A percentile compares a stretch with the other conserved stretches of the same genome.
These are phyloP conservation scores for Platanthera zijinensis DNA, from an alignment of 106 monocot species.

Conservation along the genomic window DNA sequence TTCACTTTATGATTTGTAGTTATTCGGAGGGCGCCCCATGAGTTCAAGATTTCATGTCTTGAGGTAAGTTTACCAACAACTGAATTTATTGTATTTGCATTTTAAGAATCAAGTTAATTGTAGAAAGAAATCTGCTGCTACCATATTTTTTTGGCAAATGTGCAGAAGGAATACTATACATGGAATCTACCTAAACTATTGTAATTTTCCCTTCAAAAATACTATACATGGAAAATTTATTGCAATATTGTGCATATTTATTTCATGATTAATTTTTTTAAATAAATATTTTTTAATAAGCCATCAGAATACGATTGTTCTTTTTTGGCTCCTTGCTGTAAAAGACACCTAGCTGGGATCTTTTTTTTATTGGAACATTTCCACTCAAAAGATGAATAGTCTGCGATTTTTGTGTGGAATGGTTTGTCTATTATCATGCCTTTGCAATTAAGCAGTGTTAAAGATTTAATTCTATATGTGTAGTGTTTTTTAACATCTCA, in stretches of 20 bases:
- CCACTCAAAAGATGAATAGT: not conserved
- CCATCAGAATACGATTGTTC: not conserved
- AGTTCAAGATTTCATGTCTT: conserved; percentile 91
- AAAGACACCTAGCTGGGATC: not conserved
- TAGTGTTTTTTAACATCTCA: too few relatives aligned
- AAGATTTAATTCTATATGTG: too few relatives aligned
- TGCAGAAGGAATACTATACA: not conserved
- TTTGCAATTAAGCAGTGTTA: too few relatives aligned
- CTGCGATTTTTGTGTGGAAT: too few relatives aligned
- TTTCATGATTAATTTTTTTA: too few relatives aligned
- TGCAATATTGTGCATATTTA: too few relatives aligned
- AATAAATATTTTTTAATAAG: not conserved
- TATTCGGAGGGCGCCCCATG: conserved; percentile 93
- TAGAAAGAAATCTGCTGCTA: too few relatives aligned
- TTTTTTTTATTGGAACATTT: not conserved
- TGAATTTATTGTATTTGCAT: conserved; percentile 1
- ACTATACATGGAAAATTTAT: not conserved
- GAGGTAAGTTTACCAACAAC: conserved; percentile 41
- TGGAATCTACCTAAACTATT: too few relatives aligned
- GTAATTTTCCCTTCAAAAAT: too few relatives aligned
- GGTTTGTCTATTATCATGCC: too few relatives aligned
- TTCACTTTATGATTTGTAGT: conserved; percentile 39
- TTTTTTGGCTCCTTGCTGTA: not conserved
- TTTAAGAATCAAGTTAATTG: not conserved
- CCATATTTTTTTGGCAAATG: not conserved